These are phyloP conservation scores for Verbascum thapsus DNA, from an alignment of 257 asterid genomes.

Conservation along the genomic window DNA sequence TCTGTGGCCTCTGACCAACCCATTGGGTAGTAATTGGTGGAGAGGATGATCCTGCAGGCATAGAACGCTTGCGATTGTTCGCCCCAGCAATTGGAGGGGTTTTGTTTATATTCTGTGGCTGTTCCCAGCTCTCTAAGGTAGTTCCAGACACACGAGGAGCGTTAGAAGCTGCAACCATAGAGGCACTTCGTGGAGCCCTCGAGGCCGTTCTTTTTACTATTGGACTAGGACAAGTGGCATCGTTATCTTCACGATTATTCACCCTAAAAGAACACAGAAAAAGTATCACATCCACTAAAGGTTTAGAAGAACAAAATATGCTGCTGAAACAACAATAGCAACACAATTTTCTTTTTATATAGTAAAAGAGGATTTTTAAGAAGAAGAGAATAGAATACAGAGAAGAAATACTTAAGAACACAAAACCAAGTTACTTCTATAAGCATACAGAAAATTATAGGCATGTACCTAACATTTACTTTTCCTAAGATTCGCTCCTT, in stretches of 20 bases:
- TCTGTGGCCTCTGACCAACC: conserved; percentile 98
- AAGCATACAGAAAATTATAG: conserved; percentile 15
- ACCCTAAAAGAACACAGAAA: conserved; percentile 51
- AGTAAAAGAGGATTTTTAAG: too few species aligned
- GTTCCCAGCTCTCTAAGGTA: conserved; percentile 91
- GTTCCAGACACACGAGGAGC: conserved; percentile 63
- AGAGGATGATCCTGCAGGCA: conserved; percentile 77
- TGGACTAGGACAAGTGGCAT: conserved; percentile 51
- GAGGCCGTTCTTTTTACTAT: conserved; percentile 85
- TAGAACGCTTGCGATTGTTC: conserved; percentile 76
- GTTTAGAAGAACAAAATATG: neutral
- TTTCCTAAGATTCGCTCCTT: conserved; percentile 75
- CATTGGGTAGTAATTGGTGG: conserved; percentile 98
- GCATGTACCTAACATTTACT: conserved; percentile 74
- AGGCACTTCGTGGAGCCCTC: conserved; percentile 81
- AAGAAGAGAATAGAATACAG: too few species aligned
- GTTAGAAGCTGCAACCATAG: conserved; percentile 47
- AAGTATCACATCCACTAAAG: conserved; percentile 18
- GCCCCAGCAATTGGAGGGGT: conserved; percentile 58
- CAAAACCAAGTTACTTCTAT: conserved; percentile 14
- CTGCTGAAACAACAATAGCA: neutral
- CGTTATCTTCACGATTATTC: conserved; percentile 74
- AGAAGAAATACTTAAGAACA: too few species aligned
- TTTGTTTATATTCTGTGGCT: conserved; percentile 56
- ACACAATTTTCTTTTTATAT: too few species aligned